Base-by-base conservation (phyloP, 148 eudicot species). In the Spergularia marina region DNA sequence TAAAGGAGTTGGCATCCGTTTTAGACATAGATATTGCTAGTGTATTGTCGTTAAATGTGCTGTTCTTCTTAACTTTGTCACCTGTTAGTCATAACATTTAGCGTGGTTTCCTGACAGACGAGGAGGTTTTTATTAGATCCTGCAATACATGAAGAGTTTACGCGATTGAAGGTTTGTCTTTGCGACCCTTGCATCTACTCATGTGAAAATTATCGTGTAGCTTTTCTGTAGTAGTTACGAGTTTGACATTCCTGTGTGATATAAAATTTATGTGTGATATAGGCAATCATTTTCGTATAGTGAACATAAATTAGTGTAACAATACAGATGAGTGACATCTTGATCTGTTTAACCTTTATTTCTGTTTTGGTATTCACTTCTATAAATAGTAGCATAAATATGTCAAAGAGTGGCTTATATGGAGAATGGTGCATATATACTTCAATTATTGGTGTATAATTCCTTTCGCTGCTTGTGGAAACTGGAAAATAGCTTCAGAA, bases 81-180 rank as follows among this genome's bases (percentile, higher is more conserved):
- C 49, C 25, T 47, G 16, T 25, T 25, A 16, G 63, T 71, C 54
- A 15, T 81, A 69, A 73, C 60, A 68, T 51, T 23, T 68, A 23
- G 1, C 6, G 21, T 79, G 72, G 10, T 62, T 77, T 41, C 63
- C 34, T 84, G 54, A 76, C 89, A 96, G 99, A 90, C 98, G 39
- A 83, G 98, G 84, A 92, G 86, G 77, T 83, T 96, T 68, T 77
- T 96, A 83, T 87, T 96, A 39, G 99, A 96, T 84, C 99, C 99
- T 74, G 99, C 99, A 21, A 96, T 96, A 75, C 98, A 96, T 84
- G 99, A 96, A 82, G 99, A 96, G 84, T 96, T 96, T 76, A 92
- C 84, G 23, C 86, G 98, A 57, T 77, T 96, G 80, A 96, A 96
- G 98, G 99, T 96, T 76, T 54, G 60, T 77, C 49, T 55, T 75